Conservation (phyloP, 305 asterid genomes). For the Fraxinus velutina region DNA sequence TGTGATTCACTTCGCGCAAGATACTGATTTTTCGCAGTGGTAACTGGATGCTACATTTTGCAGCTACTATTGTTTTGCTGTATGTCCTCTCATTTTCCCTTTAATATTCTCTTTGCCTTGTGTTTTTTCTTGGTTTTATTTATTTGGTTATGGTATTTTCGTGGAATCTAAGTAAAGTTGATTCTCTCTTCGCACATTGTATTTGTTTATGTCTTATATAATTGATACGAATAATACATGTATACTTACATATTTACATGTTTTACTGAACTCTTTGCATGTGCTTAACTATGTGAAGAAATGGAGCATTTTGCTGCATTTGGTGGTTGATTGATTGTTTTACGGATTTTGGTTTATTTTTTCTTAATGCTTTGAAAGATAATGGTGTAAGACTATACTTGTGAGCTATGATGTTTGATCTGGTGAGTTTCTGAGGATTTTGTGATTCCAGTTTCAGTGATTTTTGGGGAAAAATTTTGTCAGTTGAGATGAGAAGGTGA, state of each 20-base stretch:
- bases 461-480: background rate
- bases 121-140: background rate
- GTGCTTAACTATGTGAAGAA: background rate
- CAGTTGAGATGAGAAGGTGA: background rate
- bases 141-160: slow-evolving; percentile 27
- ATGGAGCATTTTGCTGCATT: background rate
- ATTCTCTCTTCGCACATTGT: slow-evolving; percentile 18
- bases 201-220: background rate
- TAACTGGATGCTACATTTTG: background rate
- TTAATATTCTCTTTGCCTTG: slow-evolving; percentile 12
- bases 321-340: background rate
- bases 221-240: background rate
- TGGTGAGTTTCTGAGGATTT: background rate
- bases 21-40: slow-evolving; percentile 3
- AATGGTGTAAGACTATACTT: background rate
- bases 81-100: slow-evolving; percentile 4
- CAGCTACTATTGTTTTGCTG: slow-evolving; percentile 12
- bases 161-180: slow-evolving; percentile 46
- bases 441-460: background rate
- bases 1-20: background rate
- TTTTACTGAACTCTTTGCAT: background rate
- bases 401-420: background rate
- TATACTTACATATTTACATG: background rate
- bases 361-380: background rate
- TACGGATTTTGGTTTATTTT: background rate